Evolutionary conservation across 2,329 filamentous ascomycete genomes (phyloP), one percentile per base, ranked within the genome.

Genomic region (Ascocoryne sarcoides): DNA sequence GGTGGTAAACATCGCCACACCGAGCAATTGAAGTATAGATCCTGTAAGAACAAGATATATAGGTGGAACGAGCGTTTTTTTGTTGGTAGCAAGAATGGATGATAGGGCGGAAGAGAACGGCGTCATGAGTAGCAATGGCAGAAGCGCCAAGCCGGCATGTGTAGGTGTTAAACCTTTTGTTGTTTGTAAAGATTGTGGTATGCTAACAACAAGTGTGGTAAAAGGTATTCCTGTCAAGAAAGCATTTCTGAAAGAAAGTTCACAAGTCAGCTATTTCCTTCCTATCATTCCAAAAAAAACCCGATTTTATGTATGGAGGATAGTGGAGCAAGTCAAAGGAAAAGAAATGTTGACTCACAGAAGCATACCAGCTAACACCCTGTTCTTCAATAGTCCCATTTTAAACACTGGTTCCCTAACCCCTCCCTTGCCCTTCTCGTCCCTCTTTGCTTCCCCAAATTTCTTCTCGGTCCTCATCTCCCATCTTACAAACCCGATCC

Each of bases 401-500:
- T 44, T 46, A n/a, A 52, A 48, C 3, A 44, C 41, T 9, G 48
- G 48, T 26, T 26, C 40, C 14, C 38, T 38, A 10, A 33, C 30
- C 5, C 36, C 29, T 26, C 16, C 32, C 15, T 35, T 16, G 7
- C n/a, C 32, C 8, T 35, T 21, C 15, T 18, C 15, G 5, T 36
- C 20, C 10, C 33, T 17, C 19, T 28, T 12, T 12, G 23, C 23
- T 7, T 7, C 23, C 23, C 12, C 12, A 7, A 7, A 7, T 12
- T 12, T 26, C 23, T 26, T 26, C 23, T 26, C 23, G 12, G 12
- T 12, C 23, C 23, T 7, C 23, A 26, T 26, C n/a, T 62, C 58
- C 56, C 62, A 63, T 8, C 47, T 40, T 38, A 62, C 52, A 37
- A 64, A 59, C 3, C 48, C 47, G 21, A 58, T 40, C 48, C 56